Conservation (phyloP, 768 basidiomycete genomes). For the Agrocybe pediades region DNA sequence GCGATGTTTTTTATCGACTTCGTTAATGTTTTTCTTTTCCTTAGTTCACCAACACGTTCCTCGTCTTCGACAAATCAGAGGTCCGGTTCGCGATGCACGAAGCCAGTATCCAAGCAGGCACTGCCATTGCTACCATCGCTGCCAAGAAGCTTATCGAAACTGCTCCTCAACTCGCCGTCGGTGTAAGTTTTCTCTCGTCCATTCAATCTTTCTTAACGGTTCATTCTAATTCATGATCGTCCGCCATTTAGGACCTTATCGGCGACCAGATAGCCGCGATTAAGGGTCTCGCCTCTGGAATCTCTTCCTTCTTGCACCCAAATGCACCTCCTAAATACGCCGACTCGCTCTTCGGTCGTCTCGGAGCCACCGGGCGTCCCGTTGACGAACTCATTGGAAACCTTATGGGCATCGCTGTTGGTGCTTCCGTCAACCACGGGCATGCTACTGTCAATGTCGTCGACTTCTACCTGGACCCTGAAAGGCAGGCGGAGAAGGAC, state of each 20-base stretch:
- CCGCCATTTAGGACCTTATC: conserved; percentile 27
- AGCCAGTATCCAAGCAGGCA: conserved; percentile 7
- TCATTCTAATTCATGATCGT: no score
- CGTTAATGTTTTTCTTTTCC: background rate
- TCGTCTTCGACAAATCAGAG: conserved; percentile 8
- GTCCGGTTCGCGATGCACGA: conserved; percentile 11
- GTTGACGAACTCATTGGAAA: conserved; percentile 44
- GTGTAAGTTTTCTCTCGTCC: conserved; percentile 3
- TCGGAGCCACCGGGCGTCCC: conserved; percentile 37
- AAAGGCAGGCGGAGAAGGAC: conserved; percentile 35
- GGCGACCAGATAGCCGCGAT: conserved; percentile 3
- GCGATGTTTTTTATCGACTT: conserved; percentile 3
- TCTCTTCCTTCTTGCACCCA: conserved; percentile 29
- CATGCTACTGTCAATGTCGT: conserved; percentile 52
- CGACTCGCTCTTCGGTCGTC: conserved; percentile 38
- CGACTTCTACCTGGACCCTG: conserved; percentile 53
- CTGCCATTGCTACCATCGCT: conserved; percentile 7
- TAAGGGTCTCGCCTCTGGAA: conserved; percentile 21
- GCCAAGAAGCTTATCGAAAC: conserved; percentile 12
- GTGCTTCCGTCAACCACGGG: conserved; percentile 46
- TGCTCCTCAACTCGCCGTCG: conserved; percentile 4
- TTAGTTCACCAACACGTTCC: conserved; percentile 10
- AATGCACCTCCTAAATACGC: conserved; percentile 28
- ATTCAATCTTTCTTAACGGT: no score
- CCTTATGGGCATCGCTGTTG: conserved; percentile 48